A percentile compares a stretch with the other conserved stretches of the same genome.
These are phyloP conservation scores for Tilletia setariae DNA, from an alignment of 1,284 basidiomycete species.

Conservation along the genomic window DNA sequence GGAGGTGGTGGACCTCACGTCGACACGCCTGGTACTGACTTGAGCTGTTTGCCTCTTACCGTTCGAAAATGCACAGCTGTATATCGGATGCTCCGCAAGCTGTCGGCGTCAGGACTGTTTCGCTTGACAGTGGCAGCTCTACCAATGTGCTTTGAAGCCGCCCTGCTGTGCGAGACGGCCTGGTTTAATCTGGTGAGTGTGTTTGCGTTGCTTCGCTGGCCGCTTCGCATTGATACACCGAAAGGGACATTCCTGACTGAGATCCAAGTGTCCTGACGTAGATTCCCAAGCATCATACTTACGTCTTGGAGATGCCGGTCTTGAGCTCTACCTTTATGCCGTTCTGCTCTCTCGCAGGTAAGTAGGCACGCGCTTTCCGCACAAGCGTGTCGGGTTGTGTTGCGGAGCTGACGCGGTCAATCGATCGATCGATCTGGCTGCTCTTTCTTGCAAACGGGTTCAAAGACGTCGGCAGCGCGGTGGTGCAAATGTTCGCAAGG, in stretches of 20 bases:
- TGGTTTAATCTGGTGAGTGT: not conserved
- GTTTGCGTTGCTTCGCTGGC: not conserved
- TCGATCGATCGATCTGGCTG: too few species aligned
- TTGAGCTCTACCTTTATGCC: not conserved
- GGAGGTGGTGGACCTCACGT: not conserved
- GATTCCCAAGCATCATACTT: not conserved
- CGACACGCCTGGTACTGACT: not conserved
- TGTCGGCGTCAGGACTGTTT: not conserved
- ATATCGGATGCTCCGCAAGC: not conserved
- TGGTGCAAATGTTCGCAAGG: not conserved
- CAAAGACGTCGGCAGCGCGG: slow-evolving; percentile 1
- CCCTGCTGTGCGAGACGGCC: not conserved
- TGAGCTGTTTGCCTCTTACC: not conserved
- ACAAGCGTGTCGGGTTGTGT: not conserved
- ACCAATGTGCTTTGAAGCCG: slow-evolving; percentile 3
- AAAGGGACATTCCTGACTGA: too few species aligned
- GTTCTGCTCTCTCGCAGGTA: slow-evolving; percentile 3
- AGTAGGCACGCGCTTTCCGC: not conserved
- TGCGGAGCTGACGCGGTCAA: too few species aligned
- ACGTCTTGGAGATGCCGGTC: not conserved
- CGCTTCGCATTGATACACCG: too few species aligned
- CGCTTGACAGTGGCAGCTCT: not conserved
- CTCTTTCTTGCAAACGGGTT: too few species aligned
- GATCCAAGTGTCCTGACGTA: too few species aligned
- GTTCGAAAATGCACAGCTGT: not conserved